Percentiles rank a stretch among this genome's conserved stretches.
Evolutionary conservation across 768 basidiomycete genomes (phyloP).

Genomic region (Mycena galericulata): DNA sequence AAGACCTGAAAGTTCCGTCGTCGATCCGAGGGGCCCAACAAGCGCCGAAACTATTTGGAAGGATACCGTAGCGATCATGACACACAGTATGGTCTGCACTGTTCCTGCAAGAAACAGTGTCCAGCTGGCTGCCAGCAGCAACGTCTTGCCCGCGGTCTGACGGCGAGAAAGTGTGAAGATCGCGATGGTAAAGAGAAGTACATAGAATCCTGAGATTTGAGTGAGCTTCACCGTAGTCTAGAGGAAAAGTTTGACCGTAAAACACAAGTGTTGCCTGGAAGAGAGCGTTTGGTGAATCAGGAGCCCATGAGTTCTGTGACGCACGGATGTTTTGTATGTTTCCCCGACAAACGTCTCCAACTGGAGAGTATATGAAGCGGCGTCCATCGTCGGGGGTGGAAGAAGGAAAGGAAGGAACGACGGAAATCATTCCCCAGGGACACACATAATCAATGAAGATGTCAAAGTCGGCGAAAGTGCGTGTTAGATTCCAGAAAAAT

Average conservation of each 20-base stretch:
- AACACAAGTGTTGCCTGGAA: conserved; percentile 7
- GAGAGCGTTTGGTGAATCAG: not conserved
- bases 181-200: not conserved
- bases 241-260: not conserved
- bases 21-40: not conserved
- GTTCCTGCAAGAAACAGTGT: conserved; percentile 5
- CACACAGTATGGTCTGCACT: conserved; percentile 3
- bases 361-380: not conserved
- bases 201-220: conserved; percentile 5
- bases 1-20: not conserved
- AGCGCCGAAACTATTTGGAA: not conserved
- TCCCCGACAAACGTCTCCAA: not conserved
- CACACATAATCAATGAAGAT: too few relatives aligned
- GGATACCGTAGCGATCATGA: not conserved
- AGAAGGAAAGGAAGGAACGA: not conserved
- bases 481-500: not conserved
- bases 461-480: not conserved
- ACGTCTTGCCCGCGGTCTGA: conserved; percentile 8
- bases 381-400: not conserved
- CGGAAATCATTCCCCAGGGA: not conserved
- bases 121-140: conserved; percentile 4
- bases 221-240: not conserved
- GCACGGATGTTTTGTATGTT: conserved; percentile 9
- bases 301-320: conserved; percentile 5
- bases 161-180: conserved; percentile 3